Evolutionary conservation across 2,329 filamentous ascomycete species (phyloP), one percentile per base, ranked within the genome.

Genomic region (Neopestalotiopsis sp.): DNA sequence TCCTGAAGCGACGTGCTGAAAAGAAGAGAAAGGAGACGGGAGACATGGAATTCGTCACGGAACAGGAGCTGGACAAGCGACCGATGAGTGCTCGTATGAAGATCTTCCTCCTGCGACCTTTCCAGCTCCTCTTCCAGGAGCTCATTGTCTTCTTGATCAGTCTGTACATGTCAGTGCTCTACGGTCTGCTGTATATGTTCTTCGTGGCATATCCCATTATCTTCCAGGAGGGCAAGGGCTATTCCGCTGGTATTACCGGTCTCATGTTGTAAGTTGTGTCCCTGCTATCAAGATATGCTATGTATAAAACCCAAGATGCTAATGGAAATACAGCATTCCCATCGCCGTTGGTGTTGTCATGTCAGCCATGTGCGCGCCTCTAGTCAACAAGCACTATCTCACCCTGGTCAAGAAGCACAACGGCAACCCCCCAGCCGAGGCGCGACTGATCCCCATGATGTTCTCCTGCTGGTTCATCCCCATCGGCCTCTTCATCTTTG

Each of bases 61-160:
- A 96, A 79, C 88, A 92, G 75, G 94, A 97, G 67, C 87, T 97
- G 57, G 93, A 97, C 75, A 80, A 87, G 59, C 88, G 92, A 0
- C 89, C 93, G 3, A 79, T 96, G 67, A 79, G 82, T 4, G 91
- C 96, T 77, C 88, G 91, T 63, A 82, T 97, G 34, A 82, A 84
- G 28, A 86, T 96, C 73, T 95, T 96, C 85, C 83, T 97, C 52
- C 77, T 96, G 71, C 89, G 94, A 4, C 94, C 94, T 1, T 93
- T 97, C 82, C 93, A 96, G 82, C 89, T 97, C 1, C 88, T 97
- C 42, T 95, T 96, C 79, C 82, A 87, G 70, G 94, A 97, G 79
- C 89, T 92, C 52, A 97, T 97, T 75, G 93, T 97, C 63, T 88
- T 97, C 73, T 89, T 96, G 75, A 91, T 97, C 74, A 90, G 91